Conservation (phyloP, 805 yeast genomes). For the Clavispora fructus region DNA sequence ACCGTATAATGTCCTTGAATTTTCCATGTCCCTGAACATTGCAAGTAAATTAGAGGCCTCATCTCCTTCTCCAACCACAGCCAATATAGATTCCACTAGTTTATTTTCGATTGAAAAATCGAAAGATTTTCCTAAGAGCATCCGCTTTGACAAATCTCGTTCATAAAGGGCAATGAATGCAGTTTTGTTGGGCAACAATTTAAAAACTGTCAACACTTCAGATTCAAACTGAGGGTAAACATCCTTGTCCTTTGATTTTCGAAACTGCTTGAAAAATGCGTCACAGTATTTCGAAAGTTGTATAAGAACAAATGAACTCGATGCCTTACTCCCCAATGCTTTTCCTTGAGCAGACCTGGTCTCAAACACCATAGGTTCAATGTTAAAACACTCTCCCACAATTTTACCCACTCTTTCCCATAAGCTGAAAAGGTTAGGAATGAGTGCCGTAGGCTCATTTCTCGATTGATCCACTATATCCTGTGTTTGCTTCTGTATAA, state of each 20-base stretch:
- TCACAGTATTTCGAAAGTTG: slow-evolving; percentile 32
- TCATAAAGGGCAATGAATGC: slow-evolving; percentile 28
- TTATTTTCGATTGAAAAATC: slow-evolving; percentile 17
- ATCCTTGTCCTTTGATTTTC: slow-evolving; percentile 5
- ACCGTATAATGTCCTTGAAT: slow-evolving; percentile 16
- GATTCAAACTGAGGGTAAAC: slow-evolving; percentile 14
- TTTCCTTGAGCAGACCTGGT: slow-evolving; percentile 25
- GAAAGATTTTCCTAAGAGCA: slow-evolving; percentile 22
- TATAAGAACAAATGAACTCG: slow-evolving; percentile 13
- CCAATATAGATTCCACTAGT: slow-evolving; percentile 19
- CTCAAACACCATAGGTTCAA: slow-evolving; percentile 25
- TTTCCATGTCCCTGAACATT: slow-evolving; percentile 32
- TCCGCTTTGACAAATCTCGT: slow-evolving; percentile 32
- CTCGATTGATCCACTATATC: neutral
- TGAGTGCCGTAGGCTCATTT: slow-evolving; percentile 2
- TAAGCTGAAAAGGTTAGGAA: slow-evolving; percentile 11
- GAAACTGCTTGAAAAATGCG: slow-evolving; percentile 18
- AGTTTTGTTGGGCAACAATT: slow-evolving; percentile 27
- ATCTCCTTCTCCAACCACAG: slow-evolving; percentile 28
- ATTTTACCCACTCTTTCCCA: slow-evolving; percentile 11
- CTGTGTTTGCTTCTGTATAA: neutral
- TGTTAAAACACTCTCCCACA: slow-evolving; percentile 2
- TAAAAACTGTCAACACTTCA: slow-evolving; percentile 24
- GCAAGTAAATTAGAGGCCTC: slow-evolving; percentile 22
- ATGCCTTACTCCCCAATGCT: slow-evolving; percentile 8